Evolutionary conservation across 129 eudicot species (phyloP).

Genomic region (Escallonia rubra): DNA sequence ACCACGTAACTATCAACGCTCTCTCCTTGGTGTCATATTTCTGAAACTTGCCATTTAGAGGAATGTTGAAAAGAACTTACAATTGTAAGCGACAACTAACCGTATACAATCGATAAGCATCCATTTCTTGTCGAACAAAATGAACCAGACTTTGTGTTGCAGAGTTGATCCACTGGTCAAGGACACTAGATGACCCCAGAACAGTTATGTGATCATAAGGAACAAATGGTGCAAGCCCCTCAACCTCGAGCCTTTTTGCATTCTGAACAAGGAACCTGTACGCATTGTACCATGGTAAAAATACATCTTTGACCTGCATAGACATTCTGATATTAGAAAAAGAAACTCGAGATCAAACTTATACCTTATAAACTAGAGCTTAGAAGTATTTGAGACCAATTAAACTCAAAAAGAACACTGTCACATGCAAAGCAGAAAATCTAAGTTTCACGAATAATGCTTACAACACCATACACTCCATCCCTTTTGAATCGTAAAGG

Average conservation of each 20-base stretch:
- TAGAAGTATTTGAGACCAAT: background rate
- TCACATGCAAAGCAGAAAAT: background rate
- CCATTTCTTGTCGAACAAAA: slow-evolving; percentile 91
- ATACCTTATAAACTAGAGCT: no score
- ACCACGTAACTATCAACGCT: no score
- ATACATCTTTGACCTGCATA: slow-evolving; percentile 75
- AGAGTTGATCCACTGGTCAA: slow-evolving; percentile 90
- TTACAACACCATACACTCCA: slow-evolving; percentile 79
- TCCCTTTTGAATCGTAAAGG: slow-evolving; percentile 85
- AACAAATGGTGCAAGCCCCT: slow-evolving; percentile 60
- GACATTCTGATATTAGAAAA: background rate
- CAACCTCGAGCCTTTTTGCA: slow-evolving; percentile 79
- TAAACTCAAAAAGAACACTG: background rate
- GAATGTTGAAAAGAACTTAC: no score
- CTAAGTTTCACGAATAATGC: slow-evolving; percentile 18
- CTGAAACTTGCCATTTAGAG: no score
- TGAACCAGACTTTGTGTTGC: slow-evolving; percentile 83
- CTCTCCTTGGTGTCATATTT: no score
- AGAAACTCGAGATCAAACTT: background rate
- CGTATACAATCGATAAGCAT: slow-evolving; percentile 80
- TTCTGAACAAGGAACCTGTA: slow-evolving; percentile 90
- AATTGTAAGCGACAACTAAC: slow-evolving; percentile 23
- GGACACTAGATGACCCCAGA: slow-evolving; percentile 66
- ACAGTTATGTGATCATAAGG: slow-evolving; percentile 58
- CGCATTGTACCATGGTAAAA: slow-evolving; percentile 95